phyloP scores from a whole-genome alignment of 495 filamentous ascomycete species.

The Tricharina praecox region DNA sequence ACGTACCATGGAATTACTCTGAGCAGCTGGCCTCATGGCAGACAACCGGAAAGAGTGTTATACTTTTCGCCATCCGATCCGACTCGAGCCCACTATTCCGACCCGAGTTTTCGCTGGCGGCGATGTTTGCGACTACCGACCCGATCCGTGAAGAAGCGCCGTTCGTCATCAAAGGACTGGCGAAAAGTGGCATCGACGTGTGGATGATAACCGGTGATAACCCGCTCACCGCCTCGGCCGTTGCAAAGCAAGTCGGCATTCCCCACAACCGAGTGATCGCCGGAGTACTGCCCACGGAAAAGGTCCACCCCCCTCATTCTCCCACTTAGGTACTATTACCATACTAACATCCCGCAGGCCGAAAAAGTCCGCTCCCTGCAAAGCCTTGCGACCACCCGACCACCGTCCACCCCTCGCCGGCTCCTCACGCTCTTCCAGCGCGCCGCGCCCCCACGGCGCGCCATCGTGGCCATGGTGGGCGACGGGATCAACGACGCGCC shows the following conservation, averaged over 20 bases:
- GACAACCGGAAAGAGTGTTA: constrained; percentile 52
- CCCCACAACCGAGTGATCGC: constrained; percentile 60
- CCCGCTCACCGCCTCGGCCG: constrained; percentile 49
- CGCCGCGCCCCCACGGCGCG: constrained; percentile 28
- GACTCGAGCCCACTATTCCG: constrained; percentile 4
- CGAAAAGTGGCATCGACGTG: constrained; percentile 47
- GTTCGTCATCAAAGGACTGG: constrained; percentile 48
- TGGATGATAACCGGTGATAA: constrained; percentile 93
- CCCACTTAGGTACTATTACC: neutral
- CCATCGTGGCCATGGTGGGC: constrained; percentile 42
- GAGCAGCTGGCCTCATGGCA: constrained; percentile 48
- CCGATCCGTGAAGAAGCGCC: constrained; percentile 62
- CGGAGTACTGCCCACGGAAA: constrained; percentile 68
- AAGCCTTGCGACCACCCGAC: constrained; percentile 23
- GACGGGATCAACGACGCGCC: constrained; percentile 86
- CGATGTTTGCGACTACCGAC: constrained; percentile 46
- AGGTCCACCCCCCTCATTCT: constrained; percentile 27
- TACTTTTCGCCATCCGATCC: constrained; percentile 42
- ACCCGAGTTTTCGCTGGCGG: constrained; percentile 28
- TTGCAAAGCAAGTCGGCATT: constrained; percentile 67
- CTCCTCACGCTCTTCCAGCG: constrained; percentile 7
- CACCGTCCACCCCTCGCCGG: constrained; percentile 13
- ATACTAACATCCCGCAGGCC: constrained; percentile 28
- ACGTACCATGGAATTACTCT: constrained; percentile 23
- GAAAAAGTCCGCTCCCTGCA: constrained; percentile 70